phyloP scores from a whole-genome alignment of 2,329 filamentous ascomycete species.

The Blastomyces silverae region DNA sequence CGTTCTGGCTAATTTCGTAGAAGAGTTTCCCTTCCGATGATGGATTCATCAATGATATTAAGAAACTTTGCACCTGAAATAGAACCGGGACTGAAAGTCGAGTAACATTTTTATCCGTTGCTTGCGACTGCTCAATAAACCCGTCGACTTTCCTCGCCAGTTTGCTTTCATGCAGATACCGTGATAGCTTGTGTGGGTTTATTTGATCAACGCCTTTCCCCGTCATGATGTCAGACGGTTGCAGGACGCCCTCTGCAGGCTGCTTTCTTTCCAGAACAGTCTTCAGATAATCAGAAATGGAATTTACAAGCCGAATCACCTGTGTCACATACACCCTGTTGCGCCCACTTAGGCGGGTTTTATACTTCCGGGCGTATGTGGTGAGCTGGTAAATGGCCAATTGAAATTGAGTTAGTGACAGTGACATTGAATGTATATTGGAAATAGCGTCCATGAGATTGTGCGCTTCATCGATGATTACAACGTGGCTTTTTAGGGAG shows the following conservation, averaged over 20 bases:
- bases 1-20: conserved; percentile 43
- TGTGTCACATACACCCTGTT: conserved; percentile 90
- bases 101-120: conserved; percentile 16
- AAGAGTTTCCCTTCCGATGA: conserved; percentile 60
- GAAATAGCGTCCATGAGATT: conserved; percentile 95
- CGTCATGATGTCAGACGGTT: conserved; percentile 64
- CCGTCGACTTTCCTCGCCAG: conserved; percentile 91
- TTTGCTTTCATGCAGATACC: conserved; percentile 86
- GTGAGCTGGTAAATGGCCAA: conserved; percentile 68
- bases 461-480: conserved; percentile 97
- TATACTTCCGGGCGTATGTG: conserved; percentile 78
- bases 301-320: conserved; percentile 74
- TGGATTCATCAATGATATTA: conserved; percentile 78
- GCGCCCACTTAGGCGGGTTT: conserved; percentile 78
- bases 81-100: conserved; percentile 47
- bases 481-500: conserved; percentile 75
- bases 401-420: conserved; percentile 66
- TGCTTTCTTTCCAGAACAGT: conserved; percentile 39
- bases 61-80: conserved; percentile 60
- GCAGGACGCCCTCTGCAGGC: conserved; percentile 59
- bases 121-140: conserved; percentile 55
- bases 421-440: conserved; percentile 72
- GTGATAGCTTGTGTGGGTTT: conserved; percentile 80
- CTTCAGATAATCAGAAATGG: conserved; percentile 63
- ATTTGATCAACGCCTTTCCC: conserved; percentile 91